Conservation (phyloP, 192 early-diverging fungal species). For the Backusella westeae region DNA sequence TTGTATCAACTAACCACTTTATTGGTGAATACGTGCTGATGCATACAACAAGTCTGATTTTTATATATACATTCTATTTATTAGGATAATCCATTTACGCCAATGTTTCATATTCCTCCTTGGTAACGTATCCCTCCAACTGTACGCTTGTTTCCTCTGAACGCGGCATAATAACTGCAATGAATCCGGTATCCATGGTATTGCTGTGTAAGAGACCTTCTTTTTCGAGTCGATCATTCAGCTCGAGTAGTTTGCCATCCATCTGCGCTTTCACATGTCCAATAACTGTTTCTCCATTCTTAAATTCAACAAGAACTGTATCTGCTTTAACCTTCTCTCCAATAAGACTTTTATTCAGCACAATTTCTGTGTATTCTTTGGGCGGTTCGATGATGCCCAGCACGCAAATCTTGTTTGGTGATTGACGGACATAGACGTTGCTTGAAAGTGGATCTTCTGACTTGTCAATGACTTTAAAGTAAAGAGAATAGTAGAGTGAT, state of each 20-base stretch:
- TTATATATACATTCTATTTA: not conserved
- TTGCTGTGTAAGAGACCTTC: constrained; percentile 1
- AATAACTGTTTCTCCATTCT: not conserved
- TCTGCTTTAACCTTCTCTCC: not conserved
- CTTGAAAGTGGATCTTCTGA: not conserved
- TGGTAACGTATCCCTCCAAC: not conserved
- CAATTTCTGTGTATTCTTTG: not conserved
- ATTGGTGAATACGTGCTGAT: too few species aligned
- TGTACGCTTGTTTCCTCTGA: constrained; percentile 12
- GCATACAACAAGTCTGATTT: not conserved
- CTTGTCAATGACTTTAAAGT: not conserved
- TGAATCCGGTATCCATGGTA: constrained; percentile 13
- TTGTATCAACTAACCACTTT: too few species aligned
- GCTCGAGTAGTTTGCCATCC: constrained; percentile 14
- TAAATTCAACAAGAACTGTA: not conserved
- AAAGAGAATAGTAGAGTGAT: constrained; percentile 16
- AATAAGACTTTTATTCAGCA: not conserved
- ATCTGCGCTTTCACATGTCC: constrained; percentile 7
- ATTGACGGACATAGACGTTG: constrained; percentile 17
- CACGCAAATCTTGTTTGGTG: constrained; percentile 22
- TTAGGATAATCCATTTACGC: not conserved
- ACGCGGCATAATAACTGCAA: constrained; percentile 8
- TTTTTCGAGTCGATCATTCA: constrained; percentile 11
- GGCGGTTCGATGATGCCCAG: not conserved
- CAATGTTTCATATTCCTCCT: constrained; percentile 7